phyloP scores from a whole-genome alignment of 1,139 yeast species.

The Taiozyma onychis region DNA sequence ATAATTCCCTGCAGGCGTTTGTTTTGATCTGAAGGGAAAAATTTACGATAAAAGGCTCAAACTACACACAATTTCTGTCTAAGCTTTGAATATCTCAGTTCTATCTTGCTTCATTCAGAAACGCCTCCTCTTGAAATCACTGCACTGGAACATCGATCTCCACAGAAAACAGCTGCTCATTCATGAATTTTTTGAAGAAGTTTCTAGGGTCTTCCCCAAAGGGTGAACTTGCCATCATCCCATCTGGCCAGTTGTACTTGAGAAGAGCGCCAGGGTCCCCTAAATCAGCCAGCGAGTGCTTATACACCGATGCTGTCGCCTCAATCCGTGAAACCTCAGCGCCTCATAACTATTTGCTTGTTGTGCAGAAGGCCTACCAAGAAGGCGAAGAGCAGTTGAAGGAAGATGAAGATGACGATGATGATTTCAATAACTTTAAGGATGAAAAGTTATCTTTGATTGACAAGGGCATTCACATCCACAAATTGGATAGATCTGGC shows the following conservation, averaged over 20 bases:
- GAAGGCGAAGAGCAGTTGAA: constrained; percentile 59
- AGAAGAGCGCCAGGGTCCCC: constrained; percentile 76
- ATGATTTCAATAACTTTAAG: constrained; percentile 38
- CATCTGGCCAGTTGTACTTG: constrained; percentile 75
- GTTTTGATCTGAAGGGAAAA: background rate
- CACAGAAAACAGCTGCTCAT: background rate
- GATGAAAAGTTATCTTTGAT: constrained; percentile 56
- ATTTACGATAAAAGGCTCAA: background rate
- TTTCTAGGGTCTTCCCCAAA: constrained; percentile 57
- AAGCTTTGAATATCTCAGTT: background rate
- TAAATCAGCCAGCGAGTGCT: constrained; percentile 80
- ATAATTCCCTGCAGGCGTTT: background rate
- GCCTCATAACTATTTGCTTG: constrained; percentile 64
- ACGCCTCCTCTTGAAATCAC: background rate
- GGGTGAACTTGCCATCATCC: constrained; percentile 66
- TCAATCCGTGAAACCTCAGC: constrained; percentile 64
- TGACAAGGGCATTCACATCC: constrained; percentile 52
- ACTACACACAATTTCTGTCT: background rate
- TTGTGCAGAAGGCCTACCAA: constrained; percentile 61
- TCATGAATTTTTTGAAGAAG: constrained; percentile 75
- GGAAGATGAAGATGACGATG: constrained; percentile 54
- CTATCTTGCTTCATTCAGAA: background rate
- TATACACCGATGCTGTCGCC: constrained; percentile 76
- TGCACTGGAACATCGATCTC: background rate
- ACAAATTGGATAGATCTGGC: constrained; percentile 38